Base-by-base conservation (phyloP, 495 filamentous ascomycete genomes). In the Diplogelasinospora grovesii region DNA sequence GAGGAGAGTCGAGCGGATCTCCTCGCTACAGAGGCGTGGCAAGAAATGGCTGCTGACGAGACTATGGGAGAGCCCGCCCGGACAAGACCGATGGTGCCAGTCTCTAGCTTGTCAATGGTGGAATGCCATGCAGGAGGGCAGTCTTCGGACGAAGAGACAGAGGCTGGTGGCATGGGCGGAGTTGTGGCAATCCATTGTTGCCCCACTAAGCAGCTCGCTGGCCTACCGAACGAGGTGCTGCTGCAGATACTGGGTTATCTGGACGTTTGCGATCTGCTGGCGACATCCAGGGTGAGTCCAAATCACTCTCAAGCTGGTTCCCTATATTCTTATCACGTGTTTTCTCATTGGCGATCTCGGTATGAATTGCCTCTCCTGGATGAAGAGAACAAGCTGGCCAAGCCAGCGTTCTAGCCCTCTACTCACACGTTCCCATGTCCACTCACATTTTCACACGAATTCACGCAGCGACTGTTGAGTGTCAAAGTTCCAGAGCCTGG, bases 201-300 rank as follows among this genome's bases (percentile, higher is more conserved):
- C 10, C 34, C 14, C 11, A 30, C 3, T 18, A 31, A 18, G 16
- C 41, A 47, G n/a, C 39, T 56, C 18, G 41, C 36, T 10, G 56
- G 57, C 45, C 53, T 79, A 39, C 76, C 76, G 33, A 66, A 68
- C 49, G 78, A 81, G 56, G 60, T 81, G 48, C 51, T 79, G 30
- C 64, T 74, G 47, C 64, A 70, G 36, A 57, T 80, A 34, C 61
- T 78, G 40, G 58, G 65, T 31, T 70, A 67, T 55, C 59, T 81
- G 44, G 75, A 80, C 40, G 69, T 79, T 43, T 67, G 65, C 43
- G 76, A 81, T 53, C 60, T 81, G 46, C 61, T 77, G 42, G 54
- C 66, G 36, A 58, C 68, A 45, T 70, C 73, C 14, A 71, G 77
- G 54, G 73, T 76, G 68, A 55, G 64, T 68, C 22, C 35, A 32